phyloP scores from a whole-genome alignment of 208 protist genomes.

The Wallacemonas collosoma region DNA sequence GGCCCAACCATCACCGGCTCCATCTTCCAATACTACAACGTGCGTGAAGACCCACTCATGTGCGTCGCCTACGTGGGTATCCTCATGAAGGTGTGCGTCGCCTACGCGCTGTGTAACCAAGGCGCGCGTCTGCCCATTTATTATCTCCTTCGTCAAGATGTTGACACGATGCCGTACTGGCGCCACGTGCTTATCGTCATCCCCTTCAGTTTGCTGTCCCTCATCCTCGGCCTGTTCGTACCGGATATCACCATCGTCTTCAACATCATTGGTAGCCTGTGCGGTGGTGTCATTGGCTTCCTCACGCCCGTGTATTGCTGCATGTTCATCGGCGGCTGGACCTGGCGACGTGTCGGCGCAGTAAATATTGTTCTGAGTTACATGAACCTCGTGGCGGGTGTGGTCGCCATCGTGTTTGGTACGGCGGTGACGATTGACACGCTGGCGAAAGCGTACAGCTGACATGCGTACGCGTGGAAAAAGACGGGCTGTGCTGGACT shows the following conservation, averaged over 20 bases:
- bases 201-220: constrained; percentile 24
- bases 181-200: constrained; percentile 34
- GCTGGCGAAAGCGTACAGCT: constrained; percentile 9
- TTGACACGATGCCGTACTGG: constrained; percentile 37
- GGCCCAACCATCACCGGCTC: constrained; percentile 30
- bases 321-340: constrained; percentile 58
- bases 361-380: constrained; percentile 40
- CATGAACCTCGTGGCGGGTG: constrained; percentile 47
- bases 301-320: constrained; percentile 52
- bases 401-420: constrained; percentile 63
- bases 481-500: too few species aligned
- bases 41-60: constrained; percentile 38
- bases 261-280: constrained; percentile 59
- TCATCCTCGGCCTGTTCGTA: constrained; percentile 59
- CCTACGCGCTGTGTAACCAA: constrained; percentile 45
- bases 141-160: constrained; percentile 29
- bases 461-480: background rate
- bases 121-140: constrained; percentile 45
- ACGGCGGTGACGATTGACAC: constrained; percentile 30
- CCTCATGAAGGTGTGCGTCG: constrained; percentile 51
- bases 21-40: constrained; percentile 36
- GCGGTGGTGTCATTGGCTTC: constrained; percentile 59
- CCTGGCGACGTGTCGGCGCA: constrained; percentile 28
- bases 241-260: constrained; percentile 71
- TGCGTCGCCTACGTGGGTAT: constrained; percentile 50